These are phyloP conservation scores for Hypoxylon sp. DNA, from an alignment of 2,329 filamentous ascomycete genomes.

Conservation along the genomic window DNA sequence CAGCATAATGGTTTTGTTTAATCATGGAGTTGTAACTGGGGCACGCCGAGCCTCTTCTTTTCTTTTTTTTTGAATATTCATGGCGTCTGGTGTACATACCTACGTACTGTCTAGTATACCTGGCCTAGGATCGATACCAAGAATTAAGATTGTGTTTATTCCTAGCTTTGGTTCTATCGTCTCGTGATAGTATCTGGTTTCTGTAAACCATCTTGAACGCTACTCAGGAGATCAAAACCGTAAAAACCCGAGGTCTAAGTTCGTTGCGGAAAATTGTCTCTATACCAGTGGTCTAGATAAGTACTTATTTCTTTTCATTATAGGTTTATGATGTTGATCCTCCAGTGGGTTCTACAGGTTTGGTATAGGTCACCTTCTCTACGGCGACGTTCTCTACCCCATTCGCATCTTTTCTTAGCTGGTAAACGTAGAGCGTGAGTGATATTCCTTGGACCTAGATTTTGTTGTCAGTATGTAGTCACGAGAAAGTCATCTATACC, in stretches of 20 bases:
- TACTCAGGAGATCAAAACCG: conserved; percentile 8
- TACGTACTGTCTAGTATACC: conserved; percentile 25
- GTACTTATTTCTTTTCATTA: conserved; percentile 22
- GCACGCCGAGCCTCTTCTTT: conserved; percentile 28
- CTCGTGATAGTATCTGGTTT: neutral
- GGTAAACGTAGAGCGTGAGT: conserved; percentile 94
- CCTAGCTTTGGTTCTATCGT: conserved; percentile 14
- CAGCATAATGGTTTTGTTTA: conserved; percentile 26
- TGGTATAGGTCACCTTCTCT: conserved; percentile 88
- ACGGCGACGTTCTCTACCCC: conserved; percentile 84
- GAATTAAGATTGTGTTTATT: conserved; percentile 33
- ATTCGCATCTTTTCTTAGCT: conserved; percentile 80
- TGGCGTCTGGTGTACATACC: conserved; percentile 46
- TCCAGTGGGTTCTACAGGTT: conserved; percentile 72
- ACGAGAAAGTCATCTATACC: conserved; percentile 5
- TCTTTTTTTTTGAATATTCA: conserved; percentile 37
- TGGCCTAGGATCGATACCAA: conserved; percentile 35
- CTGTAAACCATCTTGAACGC: neutral
- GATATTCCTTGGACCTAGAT: conserved; percentile 92
- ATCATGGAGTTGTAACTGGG: conserved; percentile 18
- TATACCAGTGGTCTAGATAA: conserved; percentile 29
- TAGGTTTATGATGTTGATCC: conserved; percentile 57
- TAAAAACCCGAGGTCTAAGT: conserved; percentile 4
- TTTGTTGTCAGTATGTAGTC: conserved; percentile 10
- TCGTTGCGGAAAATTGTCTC: conserved; percentile 16